These are phyloP conservation scores for Wilhelminamyces savonicus DNA, from an alignment of 805 yeast genomes.

Conservation along the genomic window DNA sequence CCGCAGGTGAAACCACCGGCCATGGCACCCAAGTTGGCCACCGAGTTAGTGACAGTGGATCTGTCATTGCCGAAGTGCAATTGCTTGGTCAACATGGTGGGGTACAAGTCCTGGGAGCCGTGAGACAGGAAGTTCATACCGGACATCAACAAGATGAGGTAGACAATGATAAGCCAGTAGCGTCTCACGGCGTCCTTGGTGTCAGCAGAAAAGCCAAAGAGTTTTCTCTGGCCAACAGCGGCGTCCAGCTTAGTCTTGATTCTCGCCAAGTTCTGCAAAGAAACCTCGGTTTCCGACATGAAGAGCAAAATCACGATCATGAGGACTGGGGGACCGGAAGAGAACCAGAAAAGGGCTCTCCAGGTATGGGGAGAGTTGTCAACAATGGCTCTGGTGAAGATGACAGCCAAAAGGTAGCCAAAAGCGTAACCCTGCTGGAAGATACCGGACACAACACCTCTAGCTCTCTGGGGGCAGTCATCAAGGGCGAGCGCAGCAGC, in stretches of 20 bases:
- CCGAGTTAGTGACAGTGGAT: conserved; percentile 34
- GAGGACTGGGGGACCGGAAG: conserved; percentile 61
- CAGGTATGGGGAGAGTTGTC: conserved; percentile 45
- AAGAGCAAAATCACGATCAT: conserved; percentile 51
- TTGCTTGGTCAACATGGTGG: conserved; percentile 31
- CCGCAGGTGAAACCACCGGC: conserved; percentile 42
- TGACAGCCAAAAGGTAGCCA: conserved; percentile 60
- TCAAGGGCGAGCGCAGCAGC: conserved; percentile 63
- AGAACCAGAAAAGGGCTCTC: conserved; percentile 66
- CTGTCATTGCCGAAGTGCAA: conserved; percentile 24
- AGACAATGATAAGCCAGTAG: conserved; percentile 58
- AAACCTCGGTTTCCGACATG: conserved; percentile 55
- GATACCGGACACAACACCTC: conserved; percentile 58
- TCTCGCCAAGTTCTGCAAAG: conserved; percentile 7
- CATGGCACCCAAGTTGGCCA: conserved; percentile 37
- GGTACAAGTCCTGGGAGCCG: conserved; percentile 37
- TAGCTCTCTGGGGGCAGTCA: conserved; percentile 51
- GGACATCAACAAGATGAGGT: conserved; percentile 44
- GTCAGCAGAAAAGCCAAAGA: conserved; percentile 1
- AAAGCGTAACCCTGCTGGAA: conserved; percentile 79
- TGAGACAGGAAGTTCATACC: conserved; percentile 38
- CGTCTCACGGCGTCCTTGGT: conserved; percentile 24
- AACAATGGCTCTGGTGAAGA: conserved; percentile 56
- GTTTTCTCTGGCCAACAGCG: neutral
- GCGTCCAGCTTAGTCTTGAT: neutral